Evolutionary conservation across 768 basidiomycete genomes (phyloP).

Genomic region (Aureoboletus auriporus): DNA sequence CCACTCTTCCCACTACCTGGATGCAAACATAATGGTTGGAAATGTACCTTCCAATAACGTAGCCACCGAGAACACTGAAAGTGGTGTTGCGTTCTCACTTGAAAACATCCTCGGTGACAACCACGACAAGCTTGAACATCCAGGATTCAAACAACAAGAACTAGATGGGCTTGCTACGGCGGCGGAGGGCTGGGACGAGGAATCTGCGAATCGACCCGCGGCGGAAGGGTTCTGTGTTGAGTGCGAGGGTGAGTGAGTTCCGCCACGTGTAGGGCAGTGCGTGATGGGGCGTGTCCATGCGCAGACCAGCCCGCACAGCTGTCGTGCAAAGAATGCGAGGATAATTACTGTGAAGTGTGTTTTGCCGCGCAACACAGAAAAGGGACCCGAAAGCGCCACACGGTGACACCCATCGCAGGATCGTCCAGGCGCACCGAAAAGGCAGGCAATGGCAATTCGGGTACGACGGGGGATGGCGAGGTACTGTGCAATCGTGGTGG

Average conservation of each 20-base stretch:
- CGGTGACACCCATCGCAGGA: conserved; percentile 42
- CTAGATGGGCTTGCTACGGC: conserved; percentile 32
- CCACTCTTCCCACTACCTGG: conserved; percentile 4
- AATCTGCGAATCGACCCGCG: conserved; percentile 40
- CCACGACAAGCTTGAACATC: conserved; percentile 60
- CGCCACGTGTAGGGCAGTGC: too few relatives aligned
- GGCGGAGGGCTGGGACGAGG: conserved; percentile 66
- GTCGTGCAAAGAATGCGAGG: conserved; percentile 65
- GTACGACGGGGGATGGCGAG: conserved; percentile 1
- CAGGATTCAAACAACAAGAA: conserved; percentile 32
- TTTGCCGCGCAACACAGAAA: conserved; percentile 83
- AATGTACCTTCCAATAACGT: conserved; percentile 14
- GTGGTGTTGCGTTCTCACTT: conserved; percentile 46
- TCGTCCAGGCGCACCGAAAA: conserved; percentile 8
- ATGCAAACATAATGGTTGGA: conserved; percentile 20
- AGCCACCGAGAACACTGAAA: conserved; percentile 10
- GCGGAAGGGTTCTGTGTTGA: conserved; percentile 74
- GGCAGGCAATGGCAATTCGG: conserved; percentile 13
- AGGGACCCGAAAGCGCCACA: conserved; percentile 67
- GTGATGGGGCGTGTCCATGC: too few relatives aligned
- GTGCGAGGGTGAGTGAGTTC: conserved; percentile 66
- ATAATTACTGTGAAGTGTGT: conserved; percentile 81
- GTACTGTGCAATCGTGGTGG: not conserved
- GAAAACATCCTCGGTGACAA: conserved; percentile 66
- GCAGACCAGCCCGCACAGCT: conserved; percentile 82